Evolutionary conservation across 768 basidiomycete species (phyloP), one percentile per base, ranked within the genome.

Genomic region (Boletus rubescentipes): DNA sequence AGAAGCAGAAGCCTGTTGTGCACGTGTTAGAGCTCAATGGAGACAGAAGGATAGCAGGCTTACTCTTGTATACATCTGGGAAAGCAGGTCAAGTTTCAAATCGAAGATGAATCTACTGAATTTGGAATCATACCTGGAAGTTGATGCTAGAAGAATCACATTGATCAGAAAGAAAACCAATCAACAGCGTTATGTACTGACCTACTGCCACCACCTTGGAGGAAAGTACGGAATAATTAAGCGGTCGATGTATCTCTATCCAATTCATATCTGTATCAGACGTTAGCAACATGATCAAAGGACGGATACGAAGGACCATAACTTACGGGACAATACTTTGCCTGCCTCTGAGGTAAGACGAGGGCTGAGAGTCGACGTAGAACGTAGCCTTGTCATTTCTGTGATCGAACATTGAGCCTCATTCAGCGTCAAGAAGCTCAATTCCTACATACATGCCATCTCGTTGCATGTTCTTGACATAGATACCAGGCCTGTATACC

Each of bases 301-400:
- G 50, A 9, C 37, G 51, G 4, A 39, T 23, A 45, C 12, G 9
- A 37, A 44, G 30, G n/a, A 35, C 14, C 18, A 16, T 32, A 48
- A 70, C 84, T 65, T 60, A 86, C 81, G 86, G 86, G 12, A 88
- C 86, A 61, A 87, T 87, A 44, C 79, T 81, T 57, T 75, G 77
- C 59, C 86, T 75, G 37, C 86, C 85, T 43, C 86, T 82, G 47
- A 87, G 69, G 61, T 83, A 64, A 4, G 79, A 72, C 1, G 84
- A 86, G 34, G 73, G 69, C 73, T 75, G 75, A 20, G 81, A 82
- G 65, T 88, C 86, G 20, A 73, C 75, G 69, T 87, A 87, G 72
- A 88, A 88, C 7, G 81, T 87, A 1, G 84, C 86, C 70, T 87
- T 86, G 66, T 87, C 84, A 67, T 87, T 87, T 61, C 85, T 86